Evolutionary conservation across 306 rosid species (phyloP), one percentile per base, ranked within the genome.

Genomic region (Hylodesmum podocarpum): DNA sequence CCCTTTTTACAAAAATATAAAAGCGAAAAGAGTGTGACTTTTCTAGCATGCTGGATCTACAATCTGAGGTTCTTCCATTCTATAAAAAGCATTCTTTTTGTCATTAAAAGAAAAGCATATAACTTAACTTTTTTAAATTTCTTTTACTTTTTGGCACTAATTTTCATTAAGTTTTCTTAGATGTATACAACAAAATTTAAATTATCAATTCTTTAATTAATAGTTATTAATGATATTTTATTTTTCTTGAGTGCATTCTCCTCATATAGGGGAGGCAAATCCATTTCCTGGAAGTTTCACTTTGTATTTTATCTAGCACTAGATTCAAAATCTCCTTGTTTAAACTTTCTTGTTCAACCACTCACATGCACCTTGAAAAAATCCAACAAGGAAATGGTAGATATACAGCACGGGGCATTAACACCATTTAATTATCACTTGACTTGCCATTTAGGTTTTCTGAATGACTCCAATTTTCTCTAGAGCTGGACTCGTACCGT

Each of bases 11-110:
- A 75, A 65, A 40, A 78, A 73, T 69, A 68, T 57, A 65, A 75
- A 82, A 39, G 73, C 57, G 18, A 70, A 76, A 75, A 65, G 73
- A 51, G 51, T 44, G 3, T 33, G 65, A 51, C 86, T 82, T 83
- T 85, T 81, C 77, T 59, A 81, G 91, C 84, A 80, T 80, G 92
- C 90, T 75, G 86, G 84, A 91, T 87, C 92, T 82, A 84, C 84
- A 80, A 84, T 87, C 83, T 77, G 57, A 79, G 62, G 70, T 71
- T 58, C 82, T 67, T 62, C 75, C 75, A 65, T 73, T 71, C 74
- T 75, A 66, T n/a, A 16, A 68, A 43, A 72, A 47, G 15, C 66
- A 58, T 27, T 57, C 21, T 57, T 57, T 57, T 57, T 14, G 65
- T 14, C 39, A 57, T 27, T 57, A 13, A 14, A 57, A 57, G n/a